Evolutionary conservation across 768 basidiomycete species (phyloP).

Genomic region (Paxillus ammoniavirescens): DNA sequence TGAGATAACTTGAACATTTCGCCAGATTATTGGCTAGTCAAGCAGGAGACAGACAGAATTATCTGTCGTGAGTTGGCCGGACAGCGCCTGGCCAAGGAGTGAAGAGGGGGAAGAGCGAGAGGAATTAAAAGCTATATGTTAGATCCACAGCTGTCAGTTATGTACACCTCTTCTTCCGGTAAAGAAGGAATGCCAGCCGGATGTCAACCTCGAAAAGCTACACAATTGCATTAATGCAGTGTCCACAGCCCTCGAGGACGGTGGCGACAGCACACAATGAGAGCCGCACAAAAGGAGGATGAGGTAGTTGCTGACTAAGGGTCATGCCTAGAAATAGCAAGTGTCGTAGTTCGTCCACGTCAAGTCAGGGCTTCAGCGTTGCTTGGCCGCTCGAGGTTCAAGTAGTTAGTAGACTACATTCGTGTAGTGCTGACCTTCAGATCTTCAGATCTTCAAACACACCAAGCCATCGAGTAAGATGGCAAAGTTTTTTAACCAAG

Average conservation of each 20-base stretch:
- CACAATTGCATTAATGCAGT: not conserved
- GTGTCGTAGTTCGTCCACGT: too few species aligned
- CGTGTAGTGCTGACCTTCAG: too few species aligned
- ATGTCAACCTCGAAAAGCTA: not conserved
- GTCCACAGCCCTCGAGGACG: not conserved
- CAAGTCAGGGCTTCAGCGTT: too few species aligned
- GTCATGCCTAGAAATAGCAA: too few species aligned
- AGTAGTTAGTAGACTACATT: too few species aligned
- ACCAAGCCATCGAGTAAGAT: too few species aligned
- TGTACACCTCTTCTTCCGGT: slow-evolving; percentile 11
- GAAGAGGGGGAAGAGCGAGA: not conserved
- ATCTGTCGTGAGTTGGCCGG: not conserved
- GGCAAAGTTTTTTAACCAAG: too few species aligned
- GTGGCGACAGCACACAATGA: not conserved
- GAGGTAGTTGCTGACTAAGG: not conserved
- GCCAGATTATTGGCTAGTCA: not conserved
- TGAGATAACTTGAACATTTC: slow-evolving; percentile 47
- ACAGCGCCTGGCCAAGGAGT: not conserved
- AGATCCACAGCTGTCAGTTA: not conserved
- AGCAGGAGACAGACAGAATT: not conserved
- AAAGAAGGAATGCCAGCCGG: slow-evolving; percentile 12
- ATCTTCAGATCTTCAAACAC: too few species aligned
- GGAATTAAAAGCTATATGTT: not conserved
- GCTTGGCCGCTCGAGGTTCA: too few species aligned
- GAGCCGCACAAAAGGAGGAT: not conserved